phyloP scores from a whole-genome alignment of 148 eudicot genomes.

The Limonium bicolor region DNA sequence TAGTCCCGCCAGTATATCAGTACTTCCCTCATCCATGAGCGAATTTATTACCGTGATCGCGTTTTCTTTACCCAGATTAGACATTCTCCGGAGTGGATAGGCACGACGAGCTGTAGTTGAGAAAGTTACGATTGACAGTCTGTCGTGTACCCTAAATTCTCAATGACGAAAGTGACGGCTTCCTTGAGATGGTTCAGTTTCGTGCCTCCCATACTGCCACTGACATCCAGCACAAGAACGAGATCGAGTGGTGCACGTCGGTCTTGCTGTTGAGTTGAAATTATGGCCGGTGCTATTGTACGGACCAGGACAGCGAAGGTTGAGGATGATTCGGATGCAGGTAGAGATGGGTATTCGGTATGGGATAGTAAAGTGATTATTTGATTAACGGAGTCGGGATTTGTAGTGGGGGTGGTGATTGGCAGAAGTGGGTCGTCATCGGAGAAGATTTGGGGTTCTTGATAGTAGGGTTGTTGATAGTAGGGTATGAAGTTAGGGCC shows the following conservation, averaged over 20 bases:
- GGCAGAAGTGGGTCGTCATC: no score
- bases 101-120: conserved; percentile 46
- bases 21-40: conserved; percentile 34
- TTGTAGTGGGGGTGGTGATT: conserved; percentile 1
- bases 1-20: conserved; percentile 36
- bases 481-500: no score
- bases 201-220: conserved; percentile 35
- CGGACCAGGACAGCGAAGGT: no score
- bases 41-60: conserved; percentile 50
- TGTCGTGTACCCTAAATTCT: conserved; percentile 57
- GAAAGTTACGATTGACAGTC: conserved; percentile 68
- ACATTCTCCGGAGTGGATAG: conserved; percentile 59
- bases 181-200: conserved; percentile 41
- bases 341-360: no score
- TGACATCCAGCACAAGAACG: conserved; percentile 66
- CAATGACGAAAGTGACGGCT: conserved; percentile 41
- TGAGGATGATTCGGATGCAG: conserved; percentile 1
- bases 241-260: conserved; percentile 81
- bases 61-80: conserved; percentile 53
- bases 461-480: no score
- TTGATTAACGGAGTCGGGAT: not conserved
- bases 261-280: no score
- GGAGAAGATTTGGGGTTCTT: no score
- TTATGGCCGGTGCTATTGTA: no score
- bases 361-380: no score